Evolutionary conservation across 257 asterid species (phyloP), one percentile per base, ranked within the genome.

Genomic region (Linderniella brevidens): DNA sequence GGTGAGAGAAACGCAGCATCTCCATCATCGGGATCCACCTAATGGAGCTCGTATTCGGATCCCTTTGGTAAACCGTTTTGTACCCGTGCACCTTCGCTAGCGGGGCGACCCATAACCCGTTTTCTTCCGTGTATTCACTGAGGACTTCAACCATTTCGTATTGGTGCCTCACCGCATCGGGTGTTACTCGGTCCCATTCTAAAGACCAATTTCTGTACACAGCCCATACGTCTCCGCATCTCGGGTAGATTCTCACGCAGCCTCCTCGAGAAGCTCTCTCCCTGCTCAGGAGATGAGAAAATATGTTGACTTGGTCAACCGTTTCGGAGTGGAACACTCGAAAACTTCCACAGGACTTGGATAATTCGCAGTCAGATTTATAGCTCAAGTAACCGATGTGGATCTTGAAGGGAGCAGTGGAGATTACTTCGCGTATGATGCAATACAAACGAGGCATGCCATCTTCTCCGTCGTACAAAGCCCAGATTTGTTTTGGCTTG

Each of bases 401-500:
- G 39, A 85, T 71, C 78, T 79, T 81, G 49, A 90, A 90, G 53
- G 98, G 98, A 19, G 71, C 73, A 38, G 84, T 60, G 8, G 94
- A 85, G 60, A 85, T 66, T 59, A 85, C 73, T 49, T 81, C 75
- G 13, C 98, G 96, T 60, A 90, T 77, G 62, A 84, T 69, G 64
- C 98, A 90, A 60, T 90, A 90, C 63, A 90, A 61, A 49, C 96
- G 98, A 43, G 98, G 98, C 98, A 90, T 90, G 25, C 98, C 94
- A 50, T 90, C 98, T 62, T 86, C 97, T 66, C 84, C 96, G 17
- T 85, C 98, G 57, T 90, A 90, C 44, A 90, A 53, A 59, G 94
- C 98, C 98, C 96, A 90, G 64, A 90, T 75, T 66, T 90, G 98
- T 64, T 81, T 81, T 0, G 93, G 81, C 61, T 68, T 81, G 56